Evolutionary conservation across 1,139 yeast genomes (phyloP).

Genomic region (Suhomyces guaymorum): DNA sequence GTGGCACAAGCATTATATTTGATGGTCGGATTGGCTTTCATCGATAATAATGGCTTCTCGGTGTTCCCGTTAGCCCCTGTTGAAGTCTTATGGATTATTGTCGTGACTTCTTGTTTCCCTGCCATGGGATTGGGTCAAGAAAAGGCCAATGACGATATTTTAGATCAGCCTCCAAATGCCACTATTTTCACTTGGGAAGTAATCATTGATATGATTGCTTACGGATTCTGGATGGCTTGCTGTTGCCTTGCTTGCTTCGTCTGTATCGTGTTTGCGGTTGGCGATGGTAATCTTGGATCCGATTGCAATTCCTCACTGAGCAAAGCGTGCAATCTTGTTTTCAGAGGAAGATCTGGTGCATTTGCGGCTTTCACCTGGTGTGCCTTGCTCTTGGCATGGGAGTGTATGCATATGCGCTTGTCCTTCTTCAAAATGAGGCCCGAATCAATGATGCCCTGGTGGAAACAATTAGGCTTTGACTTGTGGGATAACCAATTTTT

Average conservation of each 20-base stretch:
- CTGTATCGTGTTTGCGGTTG: conserved; percentile 64
- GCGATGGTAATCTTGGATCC: conserved; percentile 66
- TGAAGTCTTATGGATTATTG: conserved; percentile 78
- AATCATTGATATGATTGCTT: conserved; percentile 69
- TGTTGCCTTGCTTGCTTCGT: conserved; percentile 71
- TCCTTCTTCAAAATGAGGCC: conserved; percentile 79
- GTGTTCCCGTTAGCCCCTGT: conserved; percentile 81
- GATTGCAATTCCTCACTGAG: conserved; percentile 54
- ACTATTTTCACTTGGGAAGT: conserved; percentile 71
- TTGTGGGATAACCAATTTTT: conserved; percentile 76
- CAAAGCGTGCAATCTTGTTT: conserved; percentile 59
- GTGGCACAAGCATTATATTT: conserved; percentile 75
- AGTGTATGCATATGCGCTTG: conserved; percentile 73
- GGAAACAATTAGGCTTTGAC: conserved; percentile 57
- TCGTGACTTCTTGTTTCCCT: conserved; percentile 78
- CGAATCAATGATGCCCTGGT: conserved; percentile 60
- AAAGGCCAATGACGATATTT: conserved; percentile 63
- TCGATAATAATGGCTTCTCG: conserved; percentile 57
- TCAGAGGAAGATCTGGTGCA: conserved; percentile 76
- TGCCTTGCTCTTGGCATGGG: conserved; percentile 86
- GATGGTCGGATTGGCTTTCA: conserved; percentile 71
- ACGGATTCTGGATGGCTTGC: conserved; percentile 73
- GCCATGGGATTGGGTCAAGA: conserved; percentile 87
- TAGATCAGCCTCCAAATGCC: conserved; percentile 65
- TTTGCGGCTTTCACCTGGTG: conserved; percentile 92